Conservation (phyloP, 2,329 filamentous ascomycete species). For the Colletotrichum kahawae region DNA sequence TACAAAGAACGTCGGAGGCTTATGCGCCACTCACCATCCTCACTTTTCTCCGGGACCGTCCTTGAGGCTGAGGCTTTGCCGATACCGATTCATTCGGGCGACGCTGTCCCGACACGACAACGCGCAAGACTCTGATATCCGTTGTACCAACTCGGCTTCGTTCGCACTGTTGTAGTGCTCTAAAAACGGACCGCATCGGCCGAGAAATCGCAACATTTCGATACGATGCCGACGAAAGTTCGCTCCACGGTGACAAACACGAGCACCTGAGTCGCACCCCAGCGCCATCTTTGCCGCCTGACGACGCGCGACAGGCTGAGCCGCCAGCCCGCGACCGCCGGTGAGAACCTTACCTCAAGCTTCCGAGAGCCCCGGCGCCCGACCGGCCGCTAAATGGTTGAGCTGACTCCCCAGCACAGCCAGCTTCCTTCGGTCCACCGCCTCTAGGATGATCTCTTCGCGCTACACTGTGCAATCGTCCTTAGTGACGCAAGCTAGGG, state of each 20-base stretch:
- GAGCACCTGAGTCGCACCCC: not conserved
- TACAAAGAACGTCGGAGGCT: not conserved
- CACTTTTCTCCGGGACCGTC: not conserved
- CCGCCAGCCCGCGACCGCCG: not conserved
- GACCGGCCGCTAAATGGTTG: not conserved
- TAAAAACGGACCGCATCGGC: not conserved
- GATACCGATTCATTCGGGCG: not conserved
- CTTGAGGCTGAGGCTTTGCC: not conserved
- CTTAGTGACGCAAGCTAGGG: not conserved
- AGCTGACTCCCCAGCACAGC: not conserved
- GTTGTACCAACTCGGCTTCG: not conserved
- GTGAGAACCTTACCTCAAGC: not conserved
- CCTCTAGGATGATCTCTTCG: not conserved
- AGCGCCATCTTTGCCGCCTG: not conserved
- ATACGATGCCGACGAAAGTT: not conserved
- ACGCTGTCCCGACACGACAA: not conserved
- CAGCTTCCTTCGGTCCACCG: not conserved
- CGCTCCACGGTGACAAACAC: not conserved
- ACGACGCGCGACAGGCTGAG: not conserved
- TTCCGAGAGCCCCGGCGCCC: constrained; percentile 3
- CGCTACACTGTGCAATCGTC: not conserved
- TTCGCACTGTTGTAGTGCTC: not conserved
- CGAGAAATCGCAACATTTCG: not conserved
- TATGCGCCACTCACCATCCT: not conserved
- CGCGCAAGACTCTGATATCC: not conserved